Conservation (phyloP, 768 basidiomycete genomes). For the Lentinula aciculospora region DNA sequence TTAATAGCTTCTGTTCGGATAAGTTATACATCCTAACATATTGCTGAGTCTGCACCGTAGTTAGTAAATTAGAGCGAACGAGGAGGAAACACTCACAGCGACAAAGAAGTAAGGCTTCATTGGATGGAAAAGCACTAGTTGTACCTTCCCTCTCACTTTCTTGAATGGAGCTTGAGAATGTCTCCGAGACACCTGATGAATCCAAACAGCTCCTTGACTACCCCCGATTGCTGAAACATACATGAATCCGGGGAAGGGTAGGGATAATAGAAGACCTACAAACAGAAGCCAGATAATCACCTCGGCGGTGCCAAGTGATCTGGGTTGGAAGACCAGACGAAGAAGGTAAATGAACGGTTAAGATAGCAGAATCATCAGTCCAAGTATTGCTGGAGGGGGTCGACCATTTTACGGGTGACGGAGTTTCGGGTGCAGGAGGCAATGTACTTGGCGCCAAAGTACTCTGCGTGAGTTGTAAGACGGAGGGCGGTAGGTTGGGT, state of each 20-base stretch:
- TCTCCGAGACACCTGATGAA: conserved; percentile 89
- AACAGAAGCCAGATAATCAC: conserved; percentile 94
- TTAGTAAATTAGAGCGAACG: not conserved
- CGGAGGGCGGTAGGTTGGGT: conserved; percentile 60
- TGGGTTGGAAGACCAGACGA: conserved; percentile 73
- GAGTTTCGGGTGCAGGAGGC: conserved; percentile 46
- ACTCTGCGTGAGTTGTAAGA: conserved; percentile 54
- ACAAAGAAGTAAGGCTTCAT: conserved; percentile 95
- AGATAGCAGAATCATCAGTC: conserved; percentile 48
- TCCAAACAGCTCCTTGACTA: conserved; percentile 83
- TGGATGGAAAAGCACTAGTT: conserved; percentile 93
- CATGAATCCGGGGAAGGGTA: conserved; percentile 7
- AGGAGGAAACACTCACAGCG: conserved; percentile 54
- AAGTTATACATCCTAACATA: conserved; percentile 95
- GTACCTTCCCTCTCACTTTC: conserved; percentile 87
- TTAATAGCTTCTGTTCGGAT: conserved; percentile 86
- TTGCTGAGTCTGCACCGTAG: conserved; percentile 73
- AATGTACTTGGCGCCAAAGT: conserved; percentile 60
- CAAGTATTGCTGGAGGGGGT: conserved; percentile 40
- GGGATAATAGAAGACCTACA: conserved; percentile 50
- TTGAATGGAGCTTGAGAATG: conserved; percentile 98
- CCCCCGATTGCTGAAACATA: conserved; percentile 49
- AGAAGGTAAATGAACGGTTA: conserved; percentile 57
- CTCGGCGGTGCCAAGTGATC: conserved; percentile 87
- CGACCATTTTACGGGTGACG: conserved; percentile 70